phyloP scores from a whole-genome alignment of 2,329 filamentous ascomycete species.

The Nothopassalora personata region DNA sequence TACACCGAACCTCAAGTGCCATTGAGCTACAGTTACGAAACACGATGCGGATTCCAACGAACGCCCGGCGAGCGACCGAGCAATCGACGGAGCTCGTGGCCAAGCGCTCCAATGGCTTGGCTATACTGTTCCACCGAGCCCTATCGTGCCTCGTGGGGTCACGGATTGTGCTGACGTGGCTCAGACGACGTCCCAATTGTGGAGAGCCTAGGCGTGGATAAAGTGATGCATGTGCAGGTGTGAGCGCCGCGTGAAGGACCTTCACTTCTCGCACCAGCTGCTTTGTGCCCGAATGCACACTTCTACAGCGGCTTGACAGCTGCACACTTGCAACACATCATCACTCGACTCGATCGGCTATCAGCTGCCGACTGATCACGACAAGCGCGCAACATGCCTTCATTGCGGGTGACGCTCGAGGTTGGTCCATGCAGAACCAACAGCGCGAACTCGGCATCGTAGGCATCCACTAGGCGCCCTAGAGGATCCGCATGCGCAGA shows the following conservation, averaged over 20 bases:
- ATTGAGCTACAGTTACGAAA: no score
- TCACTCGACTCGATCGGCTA: not conserved
- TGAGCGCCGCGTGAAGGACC: not conserved
- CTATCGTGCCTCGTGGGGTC: no score
- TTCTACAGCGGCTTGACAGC: not conserved
- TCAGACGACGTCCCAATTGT: not conserved
- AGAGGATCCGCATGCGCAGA: not conserved
- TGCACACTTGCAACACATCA: not conserved
- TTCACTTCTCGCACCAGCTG: not conserved
- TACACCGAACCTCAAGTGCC: no score
- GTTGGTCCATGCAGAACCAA: not conserved
- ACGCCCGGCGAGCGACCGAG: no score
- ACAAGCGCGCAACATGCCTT: not conserved
- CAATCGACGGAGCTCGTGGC: no score
- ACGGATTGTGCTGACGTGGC: no score
- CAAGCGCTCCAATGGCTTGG: no score
- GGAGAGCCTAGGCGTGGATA: not conserved
- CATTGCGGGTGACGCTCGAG: not conserved
- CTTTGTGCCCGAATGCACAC: not conserved
- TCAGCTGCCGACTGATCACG: not conserved
- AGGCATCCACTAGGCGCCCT: not conserved
- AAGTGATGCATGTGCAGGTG: not conserved
- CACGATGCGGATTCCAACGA: no score
- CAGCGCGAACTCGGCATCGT: not conserved
- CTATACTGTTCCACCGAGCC: no score